Evolutionary conservation across 163 green algal species (phyloP), one percentile per base, ranked within the genome.

Genomic region (Trebouxiophyceae sp.): DNA sequence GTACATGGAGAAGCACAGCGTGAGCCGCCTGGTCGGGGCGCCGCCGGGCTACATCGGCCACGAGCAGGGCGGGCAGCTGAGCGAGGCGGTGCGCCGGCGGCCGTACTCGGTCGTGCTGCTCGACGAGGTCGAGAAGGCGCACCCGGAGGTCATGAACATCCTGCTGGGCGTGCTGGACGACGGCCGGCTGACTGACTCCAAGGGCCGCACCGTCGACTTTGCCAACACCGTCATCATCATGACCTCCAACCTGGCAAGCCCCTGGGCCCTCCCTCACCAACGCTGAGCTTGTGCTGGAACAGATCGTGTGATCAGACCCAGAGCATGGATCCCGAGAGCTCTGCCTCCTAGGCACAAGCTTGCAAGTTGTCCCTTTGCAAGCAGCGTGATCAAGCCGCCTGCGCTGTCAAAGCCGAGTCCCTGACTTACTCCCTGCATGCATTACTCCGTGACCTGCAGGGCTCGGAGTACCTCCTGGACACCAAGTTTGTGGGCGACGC

Each of bases 41-140:
- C 92, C 92, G 6, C 92, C 92, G 4, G 92, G 91, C 33, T 95
- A 96, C 70, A 73, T 97, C 26, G 92, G 93, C 33, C 91, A 97
- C 69, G 87, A 96, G 23, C 80, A 87, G 57, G 89, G 85, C 57
- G 71, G 32, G 27, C 31, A 65, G 65, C 57, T 71, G 28, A 79
- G 67, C 6, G 67, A 79, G 45, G 72, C 72, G 2, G 72, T 79
- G 45, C 57, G 72, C 5, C 68, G 81, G 23, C 66, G 60, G 22
- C 83, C 83, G 33, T 87, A 86, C 66, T 73, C 33, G 26, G 78
- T 91, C 0, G 79, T 91, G 47, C 66, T 90, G 30, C 72, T 91
- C 34, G 85, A 89, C 61, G 81, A 89, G 68, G 75, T 87, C 16
- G 84, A 89, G 66, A 91, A 89, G 68, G 62, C 62, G 45, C 62